phyloP scores from a whole-genome alignment of 345 rosid species.

The Nasturtium officinale region DNA sequence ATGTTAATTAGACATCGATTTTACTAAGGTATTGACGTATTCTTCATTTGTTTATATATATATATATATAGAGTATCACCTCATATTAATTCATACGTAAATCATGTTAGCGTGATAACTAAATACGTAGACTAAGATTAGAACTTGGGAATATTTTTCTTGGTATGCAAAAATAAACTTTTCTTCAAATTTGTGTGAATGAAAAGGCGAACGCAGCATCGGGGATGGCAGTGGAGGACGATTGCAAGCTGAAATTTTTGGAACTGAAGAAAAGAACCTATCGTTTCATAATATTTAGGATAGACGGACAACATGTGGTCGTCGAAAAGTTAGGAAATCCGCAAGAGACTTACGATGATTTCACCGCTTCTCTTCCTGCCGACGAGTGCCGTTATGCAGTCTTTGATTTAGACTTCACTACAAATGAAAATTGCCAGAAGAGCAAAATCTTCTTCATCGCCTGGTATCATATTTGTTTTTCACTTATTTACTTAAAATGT shows the following conservation, averaged over 20 bases:
- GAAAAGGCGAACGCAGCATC: conserved; percentile 69
- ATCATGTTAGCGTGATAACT: not conserved
- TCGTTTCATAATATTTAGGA: conserved; percentile 67
- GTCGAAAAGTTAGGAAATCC: conserved; percentile 65
- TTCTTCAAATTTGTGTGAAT: not conserved
- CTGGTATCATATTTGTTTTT: conserved; percentile 44
- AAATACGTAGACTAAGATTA: not conserved
- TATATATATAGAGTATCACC: not conserved
- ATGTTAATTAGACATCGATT: not conserved
- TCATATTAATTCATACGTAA: not conserved
- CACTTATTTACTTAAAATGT: not conserved
- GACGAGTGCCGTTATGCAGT: conserved; percentile 66
- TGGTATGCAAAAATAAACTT: not conserved
- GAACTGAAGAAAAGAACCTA: conserved; percentile 69
- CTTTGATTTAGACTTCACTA: conserved; percentile 55
- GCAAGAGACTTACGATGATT: conserved; percentile 56
- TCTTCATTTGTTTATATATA: not conserved
- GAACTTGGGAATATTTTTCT: not conserved
- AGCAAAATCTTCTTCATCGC: conserved; percentile 82
- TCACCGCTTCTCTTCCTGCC: conserved; percentile 56
- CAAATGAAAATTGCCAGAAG: conserved; percentile 66
- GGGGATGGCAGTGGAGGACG: conserved; percentile 75
- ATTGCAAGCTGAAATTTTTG: conserved; percentile 68
- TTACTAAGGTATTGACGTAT: not conserved
- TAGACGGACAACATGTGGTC: conserved; percentile 65